phyloP scores from a whole-genome alignment of 164 flowering plant species.

The Tetrastigma voinierianum region DNA sequence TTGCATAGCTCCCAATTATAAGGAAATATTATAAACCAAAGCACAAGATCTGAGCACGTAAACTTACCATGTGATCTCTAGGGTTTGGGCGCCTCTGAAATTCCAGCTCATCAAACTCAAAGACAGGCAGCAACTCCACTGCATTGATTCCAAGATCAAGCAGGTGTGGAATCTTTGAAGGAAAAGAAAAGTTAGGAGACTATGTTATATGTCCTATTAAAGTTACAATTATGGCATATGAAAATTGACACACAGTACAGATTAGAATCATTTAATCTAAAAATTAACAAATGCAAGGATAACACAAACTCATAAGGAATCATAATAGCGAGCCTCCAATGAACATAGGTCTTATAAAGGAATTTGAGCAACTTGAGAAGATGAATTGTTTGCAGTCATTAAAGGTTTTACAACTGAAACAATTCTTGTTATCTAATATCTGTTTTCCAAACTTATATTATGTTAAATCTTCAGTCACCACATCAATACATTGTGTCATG shows the following conservation, averaged over 20 bases:
- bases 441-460: too few relatives aligned
- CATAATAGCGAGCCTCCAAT: background rate
- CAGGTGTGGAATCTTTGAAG: slow-evolving; percentile 83
- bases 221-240: background rate
- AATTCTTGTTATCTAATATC: too few relatives aligned
- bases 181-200: slow-evolving; percentile 15
- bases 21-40: background rate
- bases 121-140: slow-evolving; percentile 89
- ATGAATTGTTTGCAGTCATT: too few relatives aligned
- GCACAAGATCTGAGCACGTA: background rate
- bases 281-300: background rate
- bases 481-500: too few relatives aligned
- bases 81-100: slow-evolving; percentile 85
- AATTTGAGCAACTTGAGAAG: too few relatives aligned
- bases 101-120: slow-evolving; percentile 96
- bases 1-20: background rate
- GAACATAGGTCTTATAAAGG: too few relatives aligned
- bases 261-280: slow-evolving; percentile 4
- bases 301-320: background rate
- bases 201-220: background rate
- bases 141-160: slow-evolving; percentile 95
- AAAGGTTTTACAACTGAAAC: too few relatives aligned
- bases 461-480: too few relatives aligned
- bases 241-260: background rate
- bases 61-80: slow-evolving; percentile 90